These are phyloP conservation scores for Emericellopsis terricola DNA, from an alignment of 495 filamentous ascomycete genomes.

Conservation along the genomic window DNA sequence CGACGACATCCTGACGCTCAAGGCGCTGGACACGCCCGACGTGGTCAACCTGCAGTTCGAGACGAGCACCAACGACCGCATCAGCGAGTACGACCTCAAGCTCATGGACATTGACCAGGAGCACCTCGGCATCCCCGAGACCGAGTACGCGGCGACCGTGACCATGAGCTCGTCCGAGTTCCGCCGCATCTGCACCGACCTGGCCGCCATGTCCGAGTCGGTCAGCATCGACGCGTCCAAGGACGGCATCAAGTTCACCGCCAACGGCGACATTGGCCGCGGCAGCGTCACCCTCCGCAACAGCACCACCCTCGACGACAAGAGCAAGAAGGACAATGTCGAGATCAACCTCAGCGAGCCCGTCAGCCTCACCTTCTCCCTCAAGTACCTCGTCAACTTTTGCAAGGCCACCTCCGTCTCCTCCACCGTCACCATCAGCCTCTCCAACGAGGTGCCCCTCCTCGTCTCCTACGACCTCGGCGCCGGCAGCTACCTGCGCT, in stretches of 20 bases:
- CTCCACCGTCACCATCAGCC: conserved; percentile 65
- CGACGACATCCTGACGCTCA: conserved; percentile 88
- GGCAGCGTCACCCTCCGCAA: conserved; percentile 82
- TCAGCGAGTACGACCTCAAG: conserved; percentile 98
- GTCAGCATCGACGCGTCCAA: conserved; percentile 93
- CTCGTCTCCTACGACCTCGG: conserved; percentile 77
- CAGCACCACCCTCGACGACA: conserved; percentile 77
- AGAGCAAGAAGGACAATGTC: conserved; percentile 73
- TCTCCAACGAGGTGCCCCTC: conserved; percentile 91
- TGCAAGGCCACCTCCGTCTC: conserved; percentile 91
- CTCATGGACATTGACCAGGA: conserved; percentile 99
- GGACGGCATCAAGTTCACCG: conserved; percentile 93
- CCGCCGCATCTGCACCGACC: conserved; percentile 81
- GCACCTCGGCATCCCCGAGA: conserved; percentile 95
- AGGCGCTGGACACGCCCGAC: conserved; percentile 93
- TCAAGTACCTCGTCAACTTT: conserved; percentile 99
- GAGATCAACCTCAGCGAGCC: conserved; percentile 84
- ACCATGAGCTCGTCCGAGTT: conserved; percentile 83
- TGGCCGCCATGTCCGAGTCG: conserved; percentile 83
- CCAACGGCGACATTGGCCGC: conserved; percentile 86
- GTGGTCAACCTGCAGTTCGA: conserved; percentile 92
- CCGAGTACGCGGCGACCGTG: conserved; percentile 86
- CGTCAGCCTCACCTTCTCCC: conserved; percentile 89
- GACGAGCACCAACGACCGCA: conserved; percentile 66
- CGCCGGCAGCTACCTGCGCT: conserved; percentile 76